These are phyloP conservation scores for Hyphopichia homilentoma DNA, from an alignment of 805 yeast species.

Conservation along the genomic window DNA sequence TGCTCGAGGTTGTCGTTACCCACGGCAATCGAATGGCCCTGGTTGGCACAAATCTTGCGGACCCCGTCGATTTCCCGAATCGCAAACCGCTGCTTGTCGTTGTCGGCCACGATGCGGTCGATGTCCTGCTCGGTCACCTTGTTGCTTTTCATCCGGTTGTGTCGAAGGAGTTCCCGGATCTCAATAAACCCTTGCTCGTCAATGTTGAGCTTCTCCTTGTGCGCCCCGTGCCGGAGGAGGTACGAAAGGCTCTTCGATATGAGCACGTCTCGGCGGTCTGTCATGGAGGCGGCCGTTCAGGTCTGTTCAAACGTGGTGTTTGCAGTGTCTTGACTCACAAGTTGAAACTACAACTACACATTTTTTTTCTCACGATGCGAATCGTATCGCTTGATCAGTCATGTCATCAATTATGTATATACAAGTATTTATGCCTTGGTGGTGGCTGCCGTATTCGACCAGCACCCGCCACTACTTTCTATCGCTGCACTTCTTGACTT, in stretches of 20 bases:
- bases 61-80: slow-evolving; percentile 31
- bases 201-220: slow-evolving; percentile 59
- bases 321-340: too few species aligned
- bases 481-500: slow-evolving; percentile 38
- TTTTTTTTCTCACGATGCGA: too few species aligned
- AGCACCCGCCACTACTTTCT: too few species aligned
- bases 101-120: slow-evolving; percentile 53
- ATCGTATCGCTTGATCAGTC: too few species aligned
- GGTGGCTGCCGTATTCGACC: too few species aligned
- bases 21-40: slow-evolving; percentile 77
- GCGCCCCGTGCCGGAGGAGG: slow-evolving; percentile 83
- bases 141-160: slow-evolving; percentile 55
- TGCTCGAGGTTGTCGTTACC: slow-evolving; percentile 38
- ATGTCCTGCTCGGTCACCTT: slow-evolving; percentile 57
- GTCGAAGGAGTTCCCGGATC: slow-evolving; percentile 49
- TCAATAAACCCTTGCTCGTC: slow-evolving; percentile 65
- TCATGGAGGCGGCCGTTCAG: slow-evolving; percentile 2
- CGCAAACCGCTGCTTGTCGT: slow-evolving; percentile 70
- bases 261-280: slow-evolving; percentile 38
- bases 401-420: too few species aligned
- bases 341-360: too few species aligned
- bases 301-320: too few species aligned
- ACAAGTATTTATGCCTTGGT: too few species aligned
- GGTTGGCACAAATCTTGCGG: slow-evolving; percentile 71
- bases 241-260: slow-evolving; percentile 76